Percentiles rank a stretch among this genome's conserved stretches.
phyloP scores from a whole-genome alignment of 768 basidiomycete species.

The Ramaria rubella region DNA sequence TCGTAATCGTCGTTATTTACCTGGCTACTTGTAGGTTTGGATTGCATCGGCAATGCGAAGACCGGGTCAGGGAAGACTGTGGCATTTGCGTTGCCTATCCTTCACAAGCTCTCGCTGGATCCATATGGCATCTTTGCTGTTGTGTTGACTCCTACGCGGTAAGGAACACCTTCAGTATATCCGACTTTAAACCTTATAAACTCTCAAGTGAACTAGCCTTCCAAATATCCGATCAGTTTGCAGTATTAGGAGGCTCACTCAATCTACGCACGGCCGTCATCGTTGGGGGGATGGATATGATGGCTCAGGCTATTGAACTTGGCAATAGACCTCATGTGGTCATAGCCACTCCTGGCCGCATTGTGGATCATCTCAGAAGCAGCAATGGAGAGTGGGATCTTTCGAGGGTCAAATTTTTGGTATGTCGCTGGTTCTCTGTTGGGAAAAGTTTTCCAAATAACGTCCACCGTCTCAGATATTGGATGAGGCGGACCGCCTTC shows the following conservation, averaged over 20 bases:
- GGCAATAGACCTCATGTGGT: conserved; percentile 84
- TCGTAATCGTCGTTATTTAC: not conserved
- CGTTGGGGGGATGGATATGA: conserved; percentile 99
- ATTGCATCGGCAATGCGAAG: conserved; percentile 97
- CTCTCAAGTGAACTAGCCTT: conserved; percentile 82
- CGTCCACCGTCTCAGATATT: conserved; percentile 53
- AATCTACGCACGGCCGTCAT: conserved; percentile 82
- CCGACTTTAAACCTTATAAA: not conserved
- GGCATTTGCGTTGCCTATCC: conserved; percentile 92
- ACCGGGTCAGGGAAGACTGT: conserved; percentile 98
- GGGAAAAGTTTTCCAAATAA: not conserved
- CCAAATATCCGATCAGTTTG: conserved; percentile 95
- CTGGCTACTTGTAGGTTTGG: conserved; percentile 51
- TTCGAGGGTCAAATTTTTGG: conserved; percentile 78
- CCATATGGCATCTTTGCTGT: conserved; percentile 94
- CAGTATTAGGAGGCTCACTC: conserved; percentile 76
- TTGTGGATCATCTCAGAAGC: conserved; percentile 84
- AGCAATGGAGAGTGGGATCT: conserved; percentile 74
- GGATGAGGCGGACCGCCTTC: conserved; percentile 92
- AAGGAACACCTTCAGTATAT: conserved; percentile 17
- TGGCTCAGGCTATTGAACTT: conserved; percentile 85
- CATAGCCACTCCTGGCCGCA: conserved; percentile 91
- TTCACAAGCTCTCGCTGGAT: conserved; percentile 80
- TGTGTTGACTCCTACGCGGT: conserved; percentile 94
- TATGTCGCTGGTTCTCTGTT: conserved; percentile 28